phyloP scores from a whole-genome alignment of 345 rosid species.

The Trapa incisa region DNA sequence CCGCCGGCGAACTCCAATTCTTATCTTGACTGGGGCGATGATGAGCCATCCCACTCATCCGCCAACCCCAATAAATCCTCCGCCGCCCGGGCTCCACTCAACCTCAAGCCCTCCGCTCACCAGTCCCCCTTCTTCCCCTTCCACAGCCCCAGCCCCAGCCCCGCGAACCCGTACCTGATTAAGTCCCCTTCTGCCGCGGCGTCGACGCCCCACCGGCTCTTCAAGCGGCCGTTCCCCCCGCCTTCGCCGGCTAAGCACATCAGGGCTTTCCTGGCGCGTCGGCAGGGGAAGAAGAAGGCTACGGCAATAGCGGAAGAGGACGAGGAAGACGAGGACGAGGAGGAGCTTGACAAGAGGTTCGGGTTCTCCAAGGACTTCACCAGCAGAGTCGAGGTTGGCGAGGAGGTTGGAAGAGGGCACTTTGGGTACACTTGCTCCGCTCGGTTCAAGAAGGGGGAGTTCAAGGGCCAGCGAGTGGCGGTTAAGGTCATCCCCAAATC shows the following conservation, averaged over 20 bases:
- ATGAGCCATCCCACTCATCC: conserved; percentile 21
- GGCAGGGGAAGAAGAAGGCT: conserved; percentile 33
- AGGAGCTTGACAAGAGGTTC: conserved; percentile 74
- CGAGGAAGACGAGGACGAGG: conserved; percentile 24
- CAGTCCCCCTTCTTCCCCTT: conserved; percentile 13
- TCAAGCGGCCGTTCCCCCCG: conserved; percentile 69
- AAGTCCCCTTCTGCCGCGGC: conserved; percentile 32
- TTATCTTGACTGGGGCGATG: conserved; percentile 25
- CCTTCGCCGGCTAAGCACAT: conserved; percentile 96
- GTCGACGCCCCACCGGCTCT: conserved; percentile 58
- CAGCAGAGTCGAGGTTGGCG: conserved; percentile 56
- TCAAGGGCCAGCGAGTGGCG: conserved; percentile 77
- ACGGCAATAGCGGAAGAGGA: conserved; percentile 24
- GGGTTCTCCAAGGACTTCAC: conserved; percentile 72
- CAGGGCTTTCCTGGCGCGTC: conserved; percentile 50
- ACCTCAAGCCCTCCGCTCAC: conserved; percentile 7
- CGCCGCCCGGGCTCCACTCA: conserved; percentile 15
- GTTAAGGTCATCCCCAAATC: conserved; percentile 89
- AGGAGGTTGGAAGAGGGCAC: conserved; percentile 95
- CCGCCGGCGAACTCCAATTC: conserved; percentile 48
- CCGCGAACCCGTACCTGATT: conserved; percentile 18
- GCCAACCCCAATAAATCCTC: conserved; percentile 13
- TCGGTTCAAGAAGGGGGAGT: conserved; percentile 77
- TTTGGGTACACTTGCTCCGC: conserved; percentile 95
- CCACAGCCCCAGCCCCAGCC: conserved; percentile 12